Evolutionary conservation across 2,329 filamentous ascomycete genomes (phyloP), one percentile per base, ranked within the genome.

Genomic region (Xylaria multiplex): DNA sequence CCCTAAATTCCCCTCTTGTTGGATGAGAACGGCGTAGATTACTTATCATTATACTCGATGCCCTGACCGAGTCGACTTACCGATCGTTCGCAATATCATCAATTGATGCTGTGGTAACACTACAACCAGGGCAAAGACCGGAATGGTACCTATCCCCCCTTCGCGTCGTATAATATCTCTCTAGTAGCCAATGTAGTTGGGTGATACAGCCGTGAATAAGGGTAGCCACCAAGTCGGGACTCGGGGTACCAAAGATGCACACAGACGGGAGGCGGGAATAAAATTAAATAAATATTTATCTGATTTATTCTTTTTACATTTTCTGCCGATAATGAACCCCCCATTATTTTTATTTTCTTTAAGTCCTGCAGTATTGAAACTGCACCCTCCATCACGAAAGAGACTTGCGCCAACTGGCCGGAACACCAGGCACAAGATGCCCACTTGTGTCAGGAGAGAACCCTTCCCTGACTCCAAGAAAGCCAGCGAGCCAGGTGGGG

Each of bases 321-420:
- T 14, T 19, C 11, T 5, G n/a, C 43, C 13, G 11, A 30, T 16
- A 42, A 43, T 30, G 22, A 9, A 43, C 42, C 32, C 9, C 24
- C 3, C 24, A 43, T 24, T 16, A 16, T 30, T 19, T 22, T 57
- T 53, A 19, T 42, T 22, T 19, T 8, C 37, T 40, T 30, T 45
- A 32, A 49, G 35, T 49, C 57, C 52, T 46, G 52, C 37, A 22
- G 24, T 50, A 59, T 57, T 64, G 53, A 55, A 62, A 53, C 49
- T 50, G 49, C 50, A 55, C 60, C 60, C 64, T 64, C 63, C 63
- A 65, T 65, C 37, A 55, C 49, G 46, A 56, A 50, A 58, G 46
- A 64, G 68, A 49, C 64, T 50, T 64, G 62, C 56, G 55, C 69
- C 69, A 65, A 68, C 67, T 62, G 67, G 64, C 65, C 53, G 69